Percentiles rank a stretch among this genome's conserved stretches.
Evolutionary conservation across 495 filamentous ascomycete species (phyloP).

Genomic region (Parathielavia appendiculata): DNA sequence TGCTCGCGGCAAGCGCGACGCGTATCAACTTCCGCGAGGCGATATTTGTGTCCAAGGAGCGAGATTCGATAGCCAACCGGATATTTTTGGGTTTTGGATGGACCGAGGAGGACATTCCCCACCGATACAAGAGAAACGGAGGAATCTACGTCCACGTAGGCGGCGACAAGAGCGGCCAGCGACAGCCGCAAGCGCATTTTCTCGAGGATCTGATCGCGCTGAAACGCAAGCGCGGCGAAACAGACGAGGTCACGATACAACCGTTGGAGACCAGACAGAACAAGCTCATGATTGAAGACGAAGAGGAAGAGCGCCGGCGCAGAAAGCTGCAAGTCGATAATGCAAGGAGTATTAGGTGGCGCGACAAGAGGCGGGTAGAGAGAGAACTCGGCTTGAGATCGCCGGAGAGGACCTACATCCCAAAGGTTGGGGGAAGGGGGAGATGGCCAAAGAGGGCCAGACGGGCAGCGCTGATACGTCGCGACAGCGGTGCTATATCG

Average conservation of each 20-base stretch:
- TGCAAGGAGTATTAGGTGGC: conserved; percentile 24
- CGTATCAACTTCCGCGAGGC: conserved; percentile 42
- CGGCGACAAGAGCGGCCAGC: conserved; percentile 33
- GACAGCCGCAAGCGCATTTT: conserved; percentile 42
- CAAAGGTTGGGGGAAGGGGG: conserved; percentile 17
- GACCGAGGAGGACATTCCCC: conserved; percentile 26
- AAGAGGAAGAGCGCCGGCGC: conserved; percentile 28
- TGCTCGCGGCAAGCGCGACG: conserved; percentile 55
- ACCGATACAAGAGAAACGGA: conserved; percentile 30
- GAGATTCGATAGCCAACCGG: not conserved
- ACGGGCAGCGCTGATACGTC: conserved; percentile 20
- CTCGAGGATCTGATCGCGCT: conserved; percentile 43
- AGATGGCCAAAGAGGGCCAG: conserved; percentile 21
- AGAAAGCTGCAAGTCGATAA: conserved; percentile 26
- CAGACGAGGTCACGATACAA: conserved; percentile 48
- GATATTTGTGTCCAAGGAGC: conserved; percentile 16
- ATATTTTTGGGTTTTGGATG: not conserved
- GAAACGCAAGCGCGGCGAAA: conserved; percentile 51
- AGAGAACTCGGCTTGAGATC: conserved; percentile 5
- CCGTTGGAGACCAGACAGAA: conserved; percentile 37
- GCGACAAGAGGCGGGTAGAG: conserved; percentile 23
- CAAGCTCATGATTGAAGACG: conserved; percentile 30
- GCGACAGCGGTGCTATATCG: conserved; percentile 16
- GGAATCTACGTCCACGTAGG: conserved; percentile 35
- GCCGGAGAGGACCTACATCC: conserved; percentile 18